A percentile compares a stretch with the other conserved stretches of the same genome.
phyloP scores from a whole-genome alignment of 371 early-diverging fungal species.

The Vittaforma corneae region DNA sequence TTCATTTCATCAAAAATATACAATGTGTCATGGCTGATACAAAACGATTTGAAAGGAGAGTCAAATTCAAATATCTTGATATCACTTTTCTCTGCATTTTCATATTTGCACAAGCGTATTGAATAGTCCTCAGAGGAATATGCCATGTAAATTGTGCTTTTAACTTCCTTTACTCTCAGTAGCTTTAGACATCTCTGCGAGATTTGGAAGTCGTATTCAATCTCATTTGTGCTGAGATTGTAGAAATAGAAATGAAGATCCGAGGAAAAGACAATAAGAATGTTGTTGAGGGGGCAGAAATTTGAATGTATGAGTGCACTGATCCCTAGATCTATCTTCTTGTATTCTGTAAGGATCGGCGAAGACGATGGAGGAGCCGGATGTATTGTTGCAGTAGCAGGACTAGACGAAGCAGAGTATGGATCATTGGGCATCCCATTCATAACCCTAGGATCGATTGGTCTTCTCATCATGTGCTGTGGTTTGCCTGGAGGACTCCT shows the following conservation, averaged over 20 bases:
- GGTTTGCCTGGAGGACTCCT: background rate
- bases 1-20: background rate
- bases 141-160: background rate
- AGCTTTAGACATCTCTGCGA: background rate
- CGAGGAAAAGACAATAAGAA: background rate
- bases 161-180: background rate
- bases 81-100: background rate
- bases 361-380: too few relatives aligned
- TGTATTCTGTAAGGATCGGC: background rate
- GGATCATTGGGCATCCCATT: too few relatives aligned
- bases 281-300: background rate
- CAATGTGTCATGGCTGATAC: background rate
- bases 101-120: background rate
- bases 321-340: background rate
- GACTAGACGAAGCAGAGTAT: too few relatives aligned
- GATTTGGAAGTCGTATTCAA: background rate
- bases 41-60: background rate
- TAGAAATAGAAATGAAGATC: conserved; percentile 7
- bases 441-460: background rate
- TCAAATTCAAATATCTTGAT: background rate
- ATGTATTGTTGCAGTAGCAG: too few relatives aligned
- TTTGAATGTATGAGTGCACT: background rate
- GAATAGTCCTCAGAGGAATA: background rate
- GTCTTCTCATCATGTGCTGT: background rate
- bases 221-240: background rate